These are phyloP conservation scores for Dendrobium chrysotoxum DNA, from an alignment of 106 monocot genomes.

Conservation along the genomic window DNA sequence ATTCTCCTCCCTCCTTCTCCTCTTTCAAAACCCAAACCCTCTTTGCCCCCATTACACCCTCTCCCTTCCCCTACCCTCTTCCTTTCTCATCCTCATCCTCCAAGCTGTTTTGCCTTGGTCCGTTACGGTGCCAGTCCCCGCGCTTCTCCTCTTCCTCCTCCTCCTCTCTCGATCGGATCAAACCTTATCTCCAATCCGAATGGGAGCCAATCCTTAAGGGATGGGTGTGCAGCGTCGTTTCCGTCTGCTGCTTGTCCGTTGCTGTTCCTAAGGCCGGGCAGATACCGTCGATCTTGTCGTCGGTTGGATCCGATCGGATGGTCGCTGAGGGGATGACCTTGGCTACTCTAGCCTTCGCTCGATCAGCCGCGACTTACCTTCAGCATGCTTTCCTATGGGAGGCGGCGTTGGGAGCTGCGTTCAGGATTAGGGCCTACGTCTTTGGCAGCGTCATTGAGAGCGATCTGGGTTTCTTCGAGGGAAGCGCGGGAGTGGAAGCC, in stretches of 20 bases:
- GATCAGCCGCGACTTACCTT: conserved; percentile 6
- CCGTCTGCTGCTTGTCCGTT: conserved; percentile 7
- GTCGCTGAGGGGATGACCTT: background rate
- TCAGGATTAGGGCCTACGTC: conserved; percentile 34
- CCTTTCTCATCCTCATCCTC: background rate
- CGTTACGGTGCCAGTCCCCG: background rate
- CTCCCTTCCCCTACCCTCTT: background rate
- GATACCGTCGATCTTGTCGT: conserved; percentile 6
- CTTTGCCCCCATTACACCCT: background rate
- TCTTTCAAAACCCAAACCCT: conserved; percentile 1
- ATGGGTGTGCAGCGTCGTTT: conserved; percentile 15
- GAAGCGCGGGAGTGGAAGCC: conserved; percentile 27
- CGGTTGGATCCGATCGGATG: background rate
- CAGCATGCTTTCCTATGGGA: conserved; percentile 49
- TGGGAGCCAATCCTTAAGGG: conserved; percentile 18
- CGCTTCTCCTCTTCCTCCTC: conserved; percentile 2
- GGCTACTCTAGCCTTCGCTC: conserved; percentile 1
- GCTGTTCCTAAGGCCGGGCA: conserved; percentile 11
- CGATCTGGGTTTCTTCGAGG: conserved; percentile 69
- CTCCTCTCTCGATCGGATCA: conserved; percentile 9
- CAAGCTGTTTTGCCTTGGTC: background rate
- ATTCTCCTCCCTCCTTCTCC: background rate
- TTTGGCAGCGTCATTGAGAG: conserved; percentile 47
- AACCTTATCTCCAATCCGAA: conserved; percentile 10
- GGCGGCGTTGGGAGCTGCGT: conserved; percentile 46